Evolutionary conservation across 495 filamentous ascomycete species (phyloP).

Genomic region (Tetracladium setigerum): DNA sequence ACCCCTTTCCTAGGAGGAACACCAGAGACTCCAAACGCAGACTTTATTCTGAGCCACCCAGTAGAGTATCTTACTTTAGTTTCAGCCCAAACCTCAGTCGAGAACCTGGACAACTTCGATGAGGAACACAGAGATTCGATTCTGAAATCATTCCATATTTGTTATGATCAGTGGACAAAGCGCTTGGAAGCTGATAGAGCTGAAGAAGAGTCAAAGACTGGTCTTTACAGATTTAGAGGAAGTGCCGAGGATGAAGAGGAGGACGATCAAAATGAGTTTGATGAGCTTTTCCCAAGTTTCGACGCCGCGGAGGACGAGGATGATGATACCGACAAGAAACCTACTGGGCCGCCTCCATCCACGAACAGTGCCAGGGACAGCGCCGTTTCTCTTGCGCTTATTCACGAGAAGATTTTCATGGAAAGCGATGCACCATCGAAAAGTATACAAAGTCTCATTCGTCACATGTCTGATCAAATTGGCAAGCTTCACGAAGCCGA

Average conservation of each 20-base stretch:
- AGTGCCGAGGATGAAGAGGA: constrained; percentile 65
- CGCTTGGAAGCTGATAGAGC: constrained; percentile 66
- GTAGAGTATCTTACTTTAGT: constrained; percentile 39
- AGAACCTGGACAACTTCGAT: constrained; percentile 31
- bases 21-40: constrained; percentile 13
- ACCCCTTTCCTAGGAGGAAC: constrained; percentile 60
- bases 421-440: constrained; percentile 23
- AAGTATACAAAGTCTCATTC: constrained; percentile 31
- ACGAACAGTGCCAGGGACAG: constrained; percentile 31
- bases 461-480: constrained; percentile 25
- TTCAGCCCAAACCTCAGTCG: constrained; percentile 30
- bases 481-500: constrained; percentile 7
- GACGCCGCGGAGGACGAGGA: constrained; percentile 38
- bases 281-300: constrained; percentile 74
- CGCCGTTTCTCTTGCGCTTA: constrained; percentile 34
- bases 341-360: background rate
- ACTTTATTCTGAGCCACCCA: constrained; percentile 29
- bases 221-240: constrained; percentile 76
- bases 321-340: constrained; percentile 1
- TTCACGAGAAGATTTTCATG: constrained; percentile 43
- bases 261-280: constrained; percentile 67
- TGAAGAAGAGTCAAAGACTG: constrained; percentile 58
- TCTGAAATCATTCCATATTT: constrained; percentile 51
- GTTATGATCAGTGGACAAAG: constrained; percentile 72
- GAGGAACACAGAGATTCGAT: constrained; percentile 25